Evolutionary conservation across 805 yeast species (phyloP).

Genomic region (Candida tibetensis): DNA sequence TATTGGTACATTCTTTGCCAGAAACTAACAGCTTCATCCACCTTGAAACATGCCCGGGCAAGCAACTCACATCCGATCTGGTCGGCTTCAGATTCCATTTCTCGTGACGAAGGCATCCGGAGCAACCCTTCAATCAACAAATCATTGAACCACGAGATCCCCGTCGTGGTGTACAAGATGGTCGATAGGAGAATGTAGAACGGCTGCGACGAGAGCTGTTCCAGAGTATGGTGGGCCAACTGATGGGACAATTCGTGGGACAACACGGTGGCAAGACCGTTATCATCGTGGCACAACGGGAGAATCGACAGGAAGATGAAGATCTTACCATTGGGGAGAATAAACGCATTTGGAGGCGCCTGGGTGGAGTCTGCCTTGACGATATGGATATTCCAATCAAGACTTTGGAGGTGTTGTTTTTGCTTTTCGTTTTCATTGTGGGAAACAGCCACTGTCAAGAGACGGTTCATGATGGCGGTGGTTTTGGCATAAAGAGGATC

Average conservation of each 20-base stretch:
- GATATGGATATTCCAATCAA: constrained; percentile 79
- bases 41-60: constrained; percentile 86
- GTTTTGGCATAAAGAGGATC: constrained; percentile 63
- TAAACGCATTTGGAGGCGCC: constrained; percentile 94
- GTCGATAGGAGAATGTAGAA: constrained; percentile 55
- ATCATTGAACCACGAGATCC: constrained; percentile 51
- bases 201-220: constrained; percentile 76
- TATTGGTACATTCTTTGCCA: constrained; percentile 76
- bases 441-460: constrained; percentile 57
- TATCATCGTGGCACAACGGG: constrained; percentile 75
- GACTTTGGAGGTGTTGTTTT: constrained; percentile 35
- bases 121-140: constrained; percentile 54
- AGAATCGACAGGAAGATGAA: constrained; percentile 81
- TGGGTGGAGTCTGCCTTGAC: constrained; percentile 55
- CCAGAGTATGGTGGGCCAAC: constrained; percentile 87
- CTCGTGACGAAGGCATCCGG: constrained; percentile 82
- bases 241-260: constrained; percentile 95
- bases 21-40: constrained; percentile 66
- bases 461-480: constrained; percentile 56
- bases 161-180: constrained; percentile 57
- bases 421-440: constrained; percentile 24
- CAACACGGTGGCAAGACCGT: constrained; percentile 92
- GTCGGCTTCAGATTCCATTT: constrained; percentile 96
- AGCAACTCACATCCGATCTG: constrained; percentile 88
- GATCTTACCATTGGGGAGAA: constrained; percentile 93